phyloP scores from a whole-genome alignment of 1,284 basidiomycete species.

The Coniferiporia sulphurascens region DNA sequence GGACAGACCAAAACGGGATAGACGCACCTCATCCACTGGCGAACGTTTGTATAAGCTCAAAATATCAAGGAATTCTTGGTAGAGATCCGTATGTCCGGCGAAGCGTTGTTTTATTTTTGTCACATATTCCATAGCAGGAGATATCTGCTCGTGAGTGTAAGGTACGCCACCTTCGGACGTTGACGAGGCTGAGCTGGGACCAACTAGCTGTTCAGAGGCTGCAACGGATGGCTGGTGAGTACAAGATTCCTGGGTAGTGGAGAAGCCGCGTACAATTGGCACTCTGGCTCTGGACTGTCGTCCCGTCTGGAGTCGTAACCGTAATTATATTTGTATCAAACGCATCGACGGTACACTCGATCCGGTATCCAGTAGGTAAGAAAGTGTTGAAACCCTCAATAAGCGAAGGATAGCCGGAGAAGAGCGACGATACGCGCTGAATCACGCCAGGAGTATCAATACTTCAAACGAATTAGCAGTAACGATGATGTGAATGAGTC shows the following conservation, averaged over 20 bases:
- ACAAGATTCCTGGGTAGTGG: not conserved
- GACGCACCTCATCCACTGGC: constrained; percentile 59
- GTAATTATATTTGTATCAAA: constrained; percentile 65
- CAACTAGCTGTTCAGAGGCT: constrained; percentile 2
- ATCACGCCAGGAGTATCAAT: constrained; percentile 98
- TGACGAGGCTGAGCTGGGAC: not conserved
- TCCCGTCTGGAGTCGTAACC: constrained; percentile 83
- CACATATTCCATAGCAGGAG: constrained; percentile 73
- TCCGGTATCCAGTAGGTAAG: constrained; percentile 90
- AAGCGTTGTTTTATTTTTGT: constrained; percentile 97
- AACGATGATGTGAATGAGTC: not conserved
- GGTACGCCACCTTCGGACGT: not conserved
- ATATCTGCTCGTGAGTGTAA: constrained; percentile 12
- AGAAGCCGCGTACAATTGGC: constrained; percentile 30
- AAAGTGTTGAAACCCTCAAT: constrained; percentile 99
- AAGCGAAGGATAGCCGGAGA: constrained; percentile 85
- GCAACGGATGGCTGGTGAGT: not conserved
- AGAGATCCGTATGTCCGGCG: constrained; percentile 79
- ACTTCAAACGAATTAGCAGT: constrained; percentile 36
- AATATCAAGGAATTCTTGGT: constrained; percentile 92
- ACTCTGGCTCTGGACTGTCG: constrained; percentile 45
- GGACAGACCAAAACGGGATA: constrained; percentile 3
- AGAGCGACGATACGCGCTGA: constrained; percentile 89
- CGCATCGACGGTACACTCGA: constrained; percentile 68
- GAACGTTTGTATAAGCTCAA: constrained; percentile 61